Percentiles rank a stretch among this genome's conserved stretches.
phyloP scores from a whole-genome alignment of 176 grass and related monocot species.

The barley (Hordeum vulgare) region MorexV3_pseudomolecules_assembly NC_058522.1:366103773-366104272 shows the following conservation, averaged over 20 bases:
- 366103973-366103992: neutral
- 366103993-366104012: neutral
- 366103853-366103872: neutral
- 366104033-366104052: neutral
- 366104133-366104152: neutral
- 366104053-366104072: neutral
- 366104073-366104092: constrained; percentile 8
- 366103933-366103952: neutral
- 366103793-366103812: no score
- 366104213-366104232: neutral
- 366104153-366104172: neutral
- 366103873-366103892: neutral
- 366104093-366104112: neutral
- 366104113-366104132: neutral
- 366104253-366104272: no score
- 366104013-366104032: constrained; percentile 14
- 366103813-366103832: no score
- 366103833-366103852: no score
- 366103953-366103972: constrained; percentile 1
- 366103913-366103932: neutral
- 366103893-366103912: neutral
- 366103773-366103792: no score
- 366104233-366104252: no score
- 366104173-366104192: no score
- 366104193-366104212: no score